Evolutionary conservation across 306 rosid species (phyloP).

Genomic region (Carpinus fangiana): DNA sequence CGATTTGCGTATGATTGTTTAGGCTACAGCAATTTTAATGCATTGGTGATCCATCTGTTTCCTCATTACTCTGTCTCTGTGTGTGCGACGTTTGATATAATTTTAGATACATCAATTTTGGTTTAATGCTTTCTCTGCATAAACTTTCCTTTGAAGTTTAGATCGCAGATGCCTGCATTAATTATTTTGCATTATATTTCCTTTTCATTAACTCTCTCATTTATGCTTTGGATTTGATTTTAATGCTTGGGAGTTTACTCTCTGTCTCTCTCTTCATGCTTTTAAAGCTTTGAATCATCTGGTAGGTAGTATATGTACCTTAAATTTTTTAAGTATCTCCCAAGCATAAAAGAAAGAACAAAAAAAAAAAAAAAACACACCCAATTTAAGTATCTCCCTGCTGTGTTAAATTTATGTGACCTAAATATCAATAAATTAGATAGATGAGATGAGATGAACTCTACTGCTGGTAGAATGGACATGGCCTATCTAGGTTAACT

Average conservation of each 20-base stretch:
- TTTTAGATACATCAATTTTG: neutral
- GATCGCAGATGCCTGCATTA: neutral
- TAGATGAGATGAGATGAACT: neutral
- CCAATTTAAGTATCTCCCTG: neutral
- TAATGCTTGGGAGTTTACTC: neutral
- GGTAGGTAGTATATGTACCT: no score
- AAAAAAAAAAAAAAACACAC: no score
- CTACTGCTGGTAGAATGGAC: neutral
- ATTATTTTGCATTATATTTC: neutral
- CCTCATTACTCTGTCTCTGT: neutral
- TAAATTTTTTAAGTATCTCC: no score
- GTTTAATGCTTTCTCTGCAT: neutral
- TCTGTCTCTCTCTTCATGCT: constrained; percentile 4
- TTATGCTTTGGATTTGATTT: neutral
- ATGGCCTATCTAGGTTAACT: neutral
- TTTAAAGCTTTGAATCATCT: neutral
- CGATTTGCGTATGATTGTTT: neutral
- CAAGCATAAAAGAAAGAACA: no score
- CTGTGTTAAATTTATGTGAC: neutral
- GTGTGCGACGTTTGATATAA: neutral
- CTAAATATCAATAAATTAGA: neutral
- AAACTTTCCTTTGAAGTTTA: neutral
- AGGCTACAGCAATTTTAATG: neutral
- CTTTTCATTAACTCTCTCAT: neutral
- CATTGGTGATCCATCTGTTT: neutral